Evolutionary conservation across 768 basidiomycete species (phyloP).

Genomic region (Scleroderma bovista): DNA sequence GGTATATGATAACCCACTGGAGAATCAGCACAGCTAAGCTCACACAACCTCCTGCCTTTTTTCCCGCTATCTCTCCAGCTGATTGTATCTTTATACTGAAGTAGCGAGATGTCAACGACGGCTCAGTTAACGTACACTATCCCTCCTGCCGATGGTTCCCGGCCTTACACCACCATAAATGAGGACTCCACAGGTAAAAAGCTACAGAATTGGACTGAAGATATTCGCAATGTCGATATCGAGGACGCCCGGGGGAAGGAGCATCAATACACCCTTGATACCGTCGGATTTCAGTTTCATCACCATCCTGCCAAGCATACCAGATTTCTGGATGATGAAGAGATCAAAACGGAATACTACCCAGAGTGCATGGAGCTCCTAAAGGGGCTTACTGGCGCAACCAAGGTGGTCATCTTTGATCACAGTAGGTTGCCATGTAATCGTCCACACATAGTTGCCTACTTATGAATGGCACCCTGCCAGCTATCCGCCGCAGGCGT

Average conservation of each 20-base stretch:
- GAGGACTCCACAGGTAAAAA: constrained; percentile 16
- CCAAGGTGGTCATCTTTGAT: constrained; percentile 54
- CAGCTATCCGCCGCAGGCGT: constrained; percentile 43
- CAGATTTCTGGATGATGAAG: constrained; percentile 44
- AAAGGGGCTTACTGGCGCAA: constrained; percentile 56
- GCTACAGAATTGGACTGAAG: constrained; percentile 30
- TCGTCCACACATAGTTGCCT: too few relatives aligned
- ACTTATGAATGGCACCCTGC: neutral
- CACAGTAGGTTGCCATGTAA: constrained; percentile 50
- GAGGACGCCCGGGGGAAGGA: constrained; percentile 54
- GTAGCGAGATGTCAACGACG: neutral
- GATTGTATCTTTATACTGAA: too few relatives aligned
- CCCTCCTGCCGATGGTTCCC: constrained; percentile 35
- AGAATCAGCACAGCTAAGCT: too few relatives aligned
- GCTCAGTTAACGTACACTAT: constrained; percentile 35
- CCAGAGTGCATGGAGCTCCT: constrained; percentile 53
- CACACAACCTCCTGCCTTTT: too few relatives aligned
- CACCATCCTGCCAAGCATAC: constrained; percentile 37
- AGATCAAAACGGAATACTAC: constrained; percentile 52
- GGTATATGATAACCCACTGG: too few relatives aligned
- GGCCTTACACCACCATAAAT: constrained; percentile 32
- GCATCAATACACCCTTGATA: constrained; percentile 39
- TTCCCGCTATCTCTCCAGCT: too few relatives aligned
- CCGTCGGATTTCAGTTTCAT: constrained; percentile 45
- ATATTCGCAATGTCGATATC: constrained; percentile 32